These are phyloP conservation scores for Macrophomina pseudophaseolina DNA, from an alignment of 2,329 filamentous ascomycete species.

Conservation along the genomic window DNA sequence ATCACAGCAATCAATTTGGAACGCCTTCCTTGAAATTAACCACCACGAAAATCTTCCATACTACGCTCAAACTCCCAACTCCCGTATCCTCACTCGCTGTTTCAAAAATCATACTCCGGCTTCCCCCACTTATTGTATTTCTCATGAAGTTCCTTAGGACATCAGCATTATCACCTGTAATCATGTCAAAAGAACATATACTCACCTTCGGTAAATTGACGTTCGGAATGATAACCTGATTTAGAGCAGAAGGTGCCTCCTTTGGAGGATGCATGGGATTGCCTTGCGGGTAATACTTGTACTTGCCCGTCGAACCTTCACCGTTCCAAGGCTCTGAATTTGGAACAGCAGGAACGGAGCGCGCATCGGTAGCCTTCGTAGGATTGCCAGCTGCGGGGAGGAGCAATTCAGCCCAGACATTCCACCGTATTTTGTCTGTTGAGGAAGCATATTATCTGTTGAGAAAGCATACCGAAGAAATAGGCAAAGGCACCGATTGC, in stretches of 20 bases:
- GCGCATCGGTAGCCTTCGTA: not conserved
- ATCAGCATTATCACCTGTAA: not conserved
- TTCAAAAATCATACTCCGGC: constrained; percentile 70
- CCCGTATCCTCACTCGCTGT: too few relatives aligned
- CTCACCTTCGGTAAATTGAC: constrained; percentile 80
- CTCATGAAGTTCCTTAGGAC: constrained; percentile 79
- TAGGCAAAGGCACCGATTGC: constrained; percentile 1
- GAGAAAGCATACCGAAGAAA: not conserved
- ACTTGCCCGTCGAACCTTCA: constrained; percentile 63
- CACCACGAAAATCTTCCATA: too few relatives aligned
- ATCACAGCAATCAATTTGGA: too few relatives aligned
- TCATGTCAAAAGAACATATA: not conserved
- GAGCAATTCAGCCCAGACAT: not conserved
- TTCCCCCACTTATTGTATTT: constrained; percentile 99
- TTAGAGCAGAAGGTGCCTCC: constrained; percentile 91
- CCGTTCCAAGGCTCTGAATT: constrained; percentile 94
- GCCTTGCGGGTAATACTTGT: constrained; percentile 75
- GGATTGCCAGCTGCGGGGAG: not conserved
- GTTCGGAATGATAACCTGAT: constrained; percentile 90
- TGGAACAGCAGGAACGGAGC: constrained; percentile 20
- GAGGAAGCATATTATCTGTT: not conserved
- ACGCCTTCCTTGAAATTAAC: too few relatives aligned
- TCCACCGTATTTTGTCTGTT: too few relatives aligned
- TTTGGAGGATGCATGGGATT: constrained; percentile 72
- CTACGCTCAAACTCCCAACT: too few relatives aligned